Percentiles rank a stretch among this genome's conserved stretches.
Conservation (phyloP, 768 basidiomycete species). For the Macrocybe gigantea region DNA sequence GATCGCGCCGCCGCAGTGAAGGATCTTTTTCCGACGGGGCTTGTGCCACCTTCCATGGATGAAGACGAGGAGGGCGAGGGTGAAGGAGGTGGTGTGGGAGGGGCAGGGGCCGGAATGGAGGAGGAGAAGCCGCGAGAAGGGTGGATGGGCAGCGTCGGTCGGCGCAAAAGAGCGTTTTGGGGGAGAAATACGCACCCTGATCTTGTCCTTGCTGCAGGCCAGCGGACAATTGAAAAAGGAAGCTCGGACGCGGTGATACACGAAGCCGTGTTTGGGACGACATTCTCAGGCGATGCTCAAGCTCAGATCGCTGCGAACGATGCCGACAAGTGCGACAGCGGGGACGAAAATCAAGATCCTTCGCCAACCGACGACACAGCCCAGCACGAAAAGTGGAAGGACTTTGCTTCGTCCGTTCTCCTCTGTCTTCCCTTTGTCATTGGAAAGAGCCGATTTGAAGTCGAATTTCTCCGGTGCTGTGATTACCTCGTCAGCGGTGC, state of each 20-base stretch:
- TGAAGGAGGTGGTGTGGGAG: slow-evolving; percentile 7
- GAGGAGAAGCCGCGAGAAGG: slow-evolving; percentile 14
- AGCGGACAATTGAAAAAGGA: slow-evolving; percentile 50
- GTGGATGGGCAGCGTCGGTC: slow-evolving; percentile 27
- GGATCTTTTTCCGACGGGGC: slow-evolving; percentile 65
- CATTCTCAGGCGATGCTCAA: slow-evolving; percentile 32
- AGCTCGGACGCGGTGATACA: slow-evolving; percentile 77
- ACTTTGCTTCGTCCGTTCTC: slow-evolving; percentile 57
- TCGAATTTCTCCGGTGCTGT: slow-evolving; percentile 65
- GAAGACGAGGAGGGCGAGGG: slow-evolving; percentile 23
- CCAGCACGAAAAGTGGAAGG: slow-evolving; percentile 41
- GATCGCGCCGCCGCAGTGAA: slow-evolving; percentile 62
- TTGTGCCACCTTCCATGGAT: slow-evolving; percentile 55
- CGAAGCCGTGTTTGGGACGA: slow-evolving; percentile 76
- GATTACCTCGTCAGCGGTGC: slow-evolving; percentile 59
- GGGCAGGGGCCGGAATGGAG: slow-evolving; percentile 4
- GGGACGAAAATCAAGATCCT: neutral
- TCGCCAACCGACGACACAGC: no score
- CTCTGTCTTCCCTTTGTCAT: slow-evolving; percentile 55
- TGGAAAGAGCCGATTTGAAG: slow-evolving; percentile 53
- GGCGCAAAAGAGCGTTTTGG: slow-evolving; percentile 72
- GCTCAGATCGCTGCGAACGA: slow-evolving; percentile 8
- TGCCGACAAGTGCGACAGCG: slow-evolving; percentile 12
- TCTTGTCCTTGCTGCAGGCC: slow-evolving; percentile 31
- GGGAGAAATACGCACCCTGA: slow-evolving; percentile 73